Base-by-base conservation (phyloP, 129 eudicot genomes). In the Logfia minima region DNA sequence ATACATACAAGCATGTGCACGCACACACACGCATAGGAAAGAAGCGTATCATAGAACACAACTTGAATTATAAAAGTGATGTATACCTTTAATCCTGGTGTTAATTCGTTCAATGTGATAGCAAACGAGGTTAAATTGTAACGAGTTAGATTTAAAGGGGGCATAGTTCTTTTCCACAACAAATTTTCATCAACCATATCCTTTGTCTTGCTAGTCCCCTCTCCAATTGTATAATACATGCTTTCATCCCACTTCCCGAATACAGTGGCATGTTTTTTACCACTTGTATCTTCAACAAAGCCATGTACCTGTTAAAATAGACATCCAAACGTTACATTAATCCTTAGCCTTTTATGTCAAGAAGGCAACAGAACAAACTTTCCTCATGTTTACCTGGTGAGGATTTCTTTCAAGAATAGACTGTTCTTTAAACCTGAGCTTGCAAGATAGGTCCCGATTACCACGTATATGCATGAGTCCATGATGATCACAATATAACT, bases 161-260 rank as follows among this genome's bases (percentile, higher is more conserved):
- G 84, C 88, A 78, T 78, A 19, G 77, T 83, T 77, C 92, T 87
- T 76, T 77, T 86, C 98, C 98, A 92, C 41, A 92, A 59, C 31
- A 88, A 77, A 75, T 84, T 69, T 71, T 84, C 85, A 19, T 72
- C 84, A 9, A 60, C 73, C 69, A 77, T 37, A 55, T 85, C 93
- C 77, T 92, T 92, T 24, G 74, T 21, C 83, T 82, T 89, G 59
- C 55, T 72, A 59, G 64, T 21, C 75, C 84, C 81, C 34, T 92
- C 96, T 74, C 97, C 97, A 41, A 34, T 76, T 72, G 74, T 37
- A 71, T 72, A 89, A 75, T 89, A 79, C 71, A 92, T 85, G 75
- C 89, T 86, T 4, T 92, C 92, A 69, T 92, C 91, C 97, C 97
- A 92, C 76, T 87, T 92, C 22, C 96, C 88, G 6, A 48, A 77